Conservation (phyloP, 2,329 filamentous ascomycete genomes). For the Zarea fungicola region DNA sequence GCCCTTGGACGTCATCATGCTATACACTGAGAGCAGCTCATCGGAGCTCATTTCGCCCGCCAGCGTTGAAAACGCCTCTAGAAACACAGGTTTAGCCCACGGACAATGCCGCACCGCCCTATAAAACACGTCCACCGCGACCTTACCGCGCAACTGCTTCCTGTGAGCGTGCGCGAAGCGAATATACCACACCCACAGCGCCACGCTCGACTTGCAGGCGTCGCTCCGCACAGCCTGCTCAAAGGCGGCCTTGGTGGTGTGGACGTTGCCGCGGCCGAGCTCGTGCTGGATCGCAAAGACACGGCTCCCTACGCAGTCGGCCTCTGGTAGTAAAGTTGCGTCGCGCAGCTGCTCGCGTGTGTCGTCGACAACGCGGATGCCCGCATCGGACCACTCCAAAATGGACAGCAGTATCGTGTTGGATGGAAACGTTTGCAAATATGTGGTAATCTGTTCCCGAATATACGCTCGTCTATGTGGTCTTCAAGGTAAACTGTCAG, state of each 20-base stretch:
- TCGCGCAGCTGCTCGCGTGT: constrained; percentile 61
- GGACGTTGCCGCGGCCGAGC: constrained; percentile 39
- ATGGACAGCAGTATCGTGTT: constrained; percentile 73
- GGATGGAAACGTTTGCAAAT: constrained; percentile 60
- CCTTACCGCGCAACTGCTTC: constrained; percentile 26
- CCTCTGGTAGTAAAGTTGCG: constrained; percentile 36
- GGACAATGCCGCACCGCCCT: constrained; percentile 43
- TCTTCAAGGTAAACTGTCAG: constrained; percentile 29
- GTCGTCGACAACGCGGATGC: constrained; percentile 69
- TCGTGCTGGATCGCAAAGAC: constrained; percentile 50
- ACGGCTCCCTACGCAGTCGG: constrained; percentile 40
- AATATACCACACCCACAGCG: constrained; percentile 47
- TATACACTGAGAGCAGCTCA: constrained; percentile 45
- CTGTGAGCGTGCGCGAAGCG: constrained; percentile 38
- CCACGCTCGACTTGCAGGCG: constrained; percentile 32
- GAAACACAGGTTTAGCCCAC: constrained; percentile 43
- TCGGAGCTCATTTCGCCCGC: constrained; percentile 38
- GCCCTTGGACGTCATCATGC: constrained; percentile 44
- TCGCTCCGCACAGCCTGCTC: constrained; percentile 44
- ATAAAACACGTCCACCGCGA: constrained; percentile 44
- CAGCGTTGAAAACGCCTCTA: constrained; percentile 47
- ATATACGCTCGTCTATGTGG: constrained; percentile 65
- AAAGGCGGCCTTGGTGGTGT: constrained; percentile 47
- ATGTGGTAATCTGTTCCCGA: constrained; percentile 54
- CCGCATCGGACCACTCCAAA: constrained; percentile 67